Conservation (phyloP, 176 grass and related monocot species). For the Carex kokanica region DNA sequence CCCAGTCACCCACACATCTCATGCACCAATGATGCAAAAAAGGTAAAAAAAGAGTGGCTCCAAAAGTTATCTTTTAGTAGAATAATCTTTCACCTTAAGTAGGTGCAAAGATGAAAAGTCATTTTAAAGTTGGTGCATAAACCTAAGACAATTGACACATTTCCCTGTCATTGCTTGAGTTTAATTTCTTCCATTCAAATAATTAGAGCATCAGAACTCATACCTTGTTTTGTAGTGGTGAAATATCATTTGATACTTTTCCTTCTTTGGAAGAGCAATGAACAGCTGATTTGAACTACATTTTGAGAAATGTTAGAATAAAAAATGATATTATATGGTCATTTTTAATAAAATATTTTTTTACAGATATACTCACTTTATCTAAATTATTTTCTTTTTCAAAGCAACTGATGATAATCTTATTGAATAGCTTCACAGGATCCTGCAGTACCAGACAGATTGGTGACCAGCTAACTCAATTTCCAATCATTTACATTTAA, state of each 20-base stretch:
- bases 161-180: slow-evolving; percentile 18
- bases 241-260: slow-evolving; percentile 27
- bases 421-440: slow-evolving; percentile 50
- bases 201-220: neutral
- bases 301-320: slow-evolving; percentile 22
- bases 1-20: neutral
- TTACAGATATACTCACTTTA: slow-evolving; percentile 21
- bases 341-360: neutral
- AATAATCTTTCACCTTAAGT: neutral
- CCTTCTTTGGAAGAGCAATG: slow-evolving; percentile 38
- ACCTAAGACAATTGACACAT: neutral
- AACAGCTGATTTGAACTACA: slow-evolving; percentile 49
- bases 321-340: neutral
- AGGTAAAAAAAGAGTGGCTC: neutral
- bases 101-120: neutral
- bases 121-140: neutral
- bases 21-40: neutral
- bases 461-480: slow-evolving; percentile 1
- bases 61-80: neutral
- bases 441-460: slow-evolving; percentile 37
- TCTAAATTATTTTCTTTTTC: slow-evolving; percentile 49
- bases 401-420: slow-evolving; percentile 52
- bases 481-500: neutral
- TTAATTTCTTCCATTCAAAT: slow-evolving; percentile 5
- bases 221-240: slow-evolving; percentile 43